Evolutionary conservation across 208 protist species (phyloP).

Genomic region (Sergeia podlipaevii): DNA sequence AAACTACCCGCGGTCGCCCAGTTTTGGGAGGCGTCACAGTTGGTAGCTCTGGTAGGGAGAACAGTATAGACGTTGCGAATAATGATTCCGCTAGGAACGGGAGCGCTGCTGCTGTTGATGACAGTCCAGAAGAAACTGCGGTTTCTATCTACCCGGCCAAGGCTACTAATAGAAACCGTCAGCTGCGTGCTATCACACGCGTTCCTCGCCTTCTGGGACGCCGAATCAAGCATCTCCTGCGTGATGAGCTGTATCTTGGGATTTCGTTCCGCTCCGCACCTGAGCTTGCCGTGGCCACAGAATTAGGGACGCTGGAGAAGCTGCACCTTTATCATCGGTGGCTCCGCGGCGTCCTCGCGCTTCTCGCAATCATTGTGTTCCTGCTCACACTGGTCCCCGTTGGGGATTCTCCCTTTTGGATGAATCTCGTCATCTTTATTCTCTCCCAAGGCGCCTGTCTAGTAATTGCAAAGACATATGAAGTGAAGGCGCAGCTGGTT

Average conservation of each 20-base stretch:
- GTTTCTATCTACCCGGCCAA: too few relatives aligned
- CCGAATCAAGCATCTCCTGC: conserved; percentile 63
- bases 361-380: conserved; percentile 57
- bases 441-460: conserved; percentile 34
- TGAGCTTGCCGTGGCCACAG: conserved; percentile 28
- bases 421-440: conserved; percentile 65
- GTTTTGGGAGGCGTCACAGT: too few relatives aligned
- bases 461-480: conserved; percentile 59
- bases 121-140: too few relatives aligned
- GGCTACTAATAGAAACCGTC: too few relatives aligned
- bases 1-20: too few relatives aligned
- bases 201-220: conserved; percentile 51
- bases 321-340: conserved; percentile 64
- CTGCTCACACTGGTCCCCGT: conserved; percentile 42
- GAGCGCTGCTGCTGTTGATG: too few relatives aligned
- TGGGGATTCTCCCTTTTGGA: conserved; percentile 15
- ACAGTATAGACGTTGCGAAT: too few relatives aligned
- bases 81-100: too few relatives aligned
- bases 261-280: conserved; percentile 48
- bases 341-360: conserved; percentile 63
- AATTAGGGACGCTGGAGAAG: conserved; percentile 50
- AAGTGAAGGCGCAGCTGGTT: conserved; percentile 58
- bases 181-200: conserved; percentile 44
- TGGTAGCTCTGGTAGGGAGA: too few relatives aligned
- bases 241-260: conserved; percentile 61